Evolutionary conservation across 2,329 filamentous ascomycete genomes (phyloP), one percentile per base, ranked within the genome.

Genomic region (Fusarium sp.): DNA sequence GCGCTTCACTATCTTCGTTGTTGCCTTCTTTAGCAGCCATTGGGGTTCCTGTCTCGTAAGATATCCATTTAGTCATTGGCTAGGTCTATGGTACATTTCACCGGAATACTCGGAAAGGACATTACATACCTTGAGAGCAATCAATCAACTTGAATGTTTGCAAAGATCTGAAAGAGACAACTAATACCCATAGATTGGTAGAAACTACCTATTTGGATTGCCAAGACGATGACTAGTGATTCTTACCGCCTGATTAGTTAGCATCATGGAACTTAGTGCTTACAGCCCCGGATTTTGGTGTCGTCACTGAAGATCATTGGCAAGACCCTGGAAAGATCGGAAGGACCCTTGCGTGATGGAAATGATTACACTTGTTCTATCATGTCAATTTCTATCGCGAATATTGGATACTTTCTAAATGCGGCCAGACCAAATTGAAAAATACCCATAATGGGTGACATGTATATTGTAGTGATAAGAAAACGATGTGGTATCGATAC

Each of bases 401-500:
- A 27, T 28, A 12, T 21, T 27, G 6, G 7, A 28, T n/a, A 18
- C 5, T 27, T 4, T 34, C 16, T 9, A 10, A 27, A 27, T 34
- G 6, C 8, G 20, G n/a, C 20, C 12, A n/a, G 14, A 18, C 28
- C 23, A 43, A 18, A 5, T 28, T 65, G 11, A 45, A 10, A n/a
- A 34, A 48, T 65, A 42, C 34, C 64, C 55, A 55, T 11, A 28
- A 27, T 41, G 59, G 68, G 48, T 55, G 28, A 8, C 43, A 49
- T 67, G 27, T 69, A 66, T 62, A 28, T 57, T 58, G 46, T 45
- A 66, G 45, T 62, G 54, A 47, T 43, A 65, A 73, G 64, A 61
- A 68, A 60, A 72, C 68, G 72, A 72, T 62, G 72, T 73, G 72
- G 72, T 74, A 74, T 74, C 72, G 72, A 66, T 68, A 73, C 56